Evolutionary conservation across 1,139 yeast genomes (phyloP), one percentile per base, ranked within the genome.

Genomic region (Yamadazyma friedrichii): DNA sequence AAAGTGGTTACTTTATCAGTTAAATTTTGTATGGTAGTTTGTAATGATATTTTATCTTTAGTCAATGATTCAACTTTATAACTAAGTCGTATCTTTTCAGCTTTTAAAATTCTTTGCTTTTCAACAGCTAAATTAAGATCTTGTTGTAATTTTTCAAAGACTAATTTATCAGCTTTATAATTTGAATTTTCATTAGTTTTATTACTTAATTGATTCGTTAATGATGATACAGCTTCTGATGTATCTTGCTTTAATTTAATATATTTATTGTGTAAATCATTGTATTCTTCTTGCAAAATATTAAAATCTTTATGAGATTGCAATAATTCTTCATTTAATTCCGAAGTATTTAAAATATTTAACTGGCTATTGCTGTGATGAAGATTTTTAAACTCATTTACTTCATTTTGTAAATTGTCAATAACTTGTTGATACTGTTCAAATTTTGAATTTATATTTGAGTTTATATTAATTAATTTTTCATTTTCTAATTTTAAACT

Each of bases 81-180:
- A 4, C 70, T 62, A 20, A 74, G 55, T 45, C 71, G 64, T 17
- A 71, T 66, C 46, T 75, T 76, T 46, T 79, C 84, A 4, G 81
- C 74, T 31, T 70, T 69, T 34, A 71, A 55, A 3, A 65, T 56
- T 35, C 81, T 56, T 45, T 76, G 79, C 47, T 75, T 77, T 22
- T 76, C 74, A 8, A 69, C 65, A 0, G 81, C 74, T 5, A 55
- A 49, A 25, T 71, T 68, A 32, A 76, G 56, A 20, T 72, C 76
- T 31, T 62, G 65, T 30, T 64, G 63, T 3, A 67, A 47, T 41
- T 60, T 65, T 11, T 68, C 71, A 13, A 58, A 41, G 1, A 39
- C 40, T 6, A 38, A 20, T 30, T 51, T 53, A 39, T 61, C 61
- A 11, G 65, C 51, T 29, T 51, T 56, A 10, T 52, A 43, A 0